Evolutionary conservation across 768 basidiomycete species (phyloP).

Genomic region (Psilocybe azurescens): DNA sequence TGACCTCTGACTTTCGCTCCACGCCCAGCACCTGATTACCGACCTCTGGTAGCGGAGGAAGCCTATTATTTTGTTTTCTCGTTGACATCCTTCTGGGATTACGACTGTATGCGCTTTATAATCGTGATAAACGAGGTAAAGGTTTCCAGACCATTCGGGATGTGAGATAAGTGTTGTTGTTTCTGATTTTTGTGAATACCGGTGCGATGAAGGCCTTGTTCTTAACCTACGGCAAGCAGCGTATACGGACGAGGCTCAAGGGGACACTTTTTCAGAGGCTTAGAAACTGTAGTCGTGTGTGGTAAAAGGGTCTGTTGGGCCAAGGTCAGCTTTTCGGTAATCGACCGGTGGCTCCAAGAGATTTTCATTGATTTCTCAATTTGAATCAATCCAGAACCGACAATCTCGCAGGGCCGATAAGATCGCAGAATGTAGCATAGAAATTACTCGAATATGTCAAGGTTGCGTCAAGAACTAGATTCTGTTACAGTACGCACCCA

Average conservation of each 20-base stretch:
- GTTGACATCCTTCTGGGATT: neutral
- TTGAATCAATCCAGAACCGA: too few relatives aligned
- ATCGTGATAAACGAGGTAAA: neutral
- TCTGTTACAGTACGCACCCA: too few relatives aligned
- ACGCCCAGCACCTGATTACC: neutral
- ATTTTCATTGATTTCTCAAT: too few relatives aligned
- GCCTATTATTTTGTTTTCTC: neutral
- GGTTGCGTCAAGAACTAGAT: too few relatives aligned
- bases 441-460: too few relatives aligned
- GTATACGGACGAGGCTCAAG: neutral
- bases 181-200: neutral
- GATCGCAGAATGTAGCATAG: too few relatives aligned
- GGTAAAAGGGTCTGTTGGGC: neutral
- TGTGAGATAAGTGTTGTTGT: neutral
- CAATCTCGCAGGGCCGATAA: too few relatives aligned
- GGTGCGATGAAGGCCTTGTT: neutral
- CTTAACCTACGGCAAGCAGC: neutral
- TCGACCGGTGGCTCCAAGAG: too few relatives aligned
- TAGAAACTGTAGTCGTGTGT: neutral
- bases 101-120: constrained; percentile 2
- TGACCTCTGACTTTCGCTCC: neutral
- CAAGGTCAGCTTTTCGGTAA: too few relatives aligned
- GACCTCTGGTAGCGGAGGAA: neutral
- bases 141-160: too few relatives aligned
- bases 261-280: neutral